A percentile compares a stretch with the other conserved stretches of the same genome.
phyloP scores from a whole-genome alignment of 2,329 filamentous ascomycete species.

The Colletotrichum sp. region DNA sequence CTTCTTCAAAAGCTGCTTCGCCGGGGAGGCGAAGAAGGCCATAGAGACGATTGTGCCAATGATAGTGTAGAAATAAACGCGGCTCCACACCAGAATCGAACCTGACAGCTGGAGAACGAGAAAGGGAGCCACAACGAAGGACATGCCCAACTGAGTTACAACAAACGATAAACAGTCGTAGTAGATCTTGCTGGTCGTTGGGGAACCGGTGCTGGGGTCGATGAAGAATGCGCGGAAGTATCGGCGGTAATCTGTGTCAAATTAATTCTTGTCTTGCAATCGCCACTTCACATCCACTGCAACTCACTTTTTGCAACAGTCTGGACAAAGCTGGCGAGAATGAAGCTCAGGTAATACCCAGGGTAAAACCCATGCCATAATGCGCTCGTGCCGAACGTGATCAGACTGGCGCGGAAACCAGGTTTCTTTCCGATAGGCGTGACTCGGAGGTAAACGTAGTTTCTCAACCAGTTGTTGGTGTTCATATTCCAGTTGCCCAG shows the following conservation, averaged over 20 bases:
- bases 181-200: slow-evolving; percentile 76
- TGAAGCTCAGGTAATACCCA: slow-evolving; percentile 91
- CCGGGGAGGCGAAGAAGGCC: slow-evolving; percentile 81
- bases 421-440: slow-evolving; percentile 96
- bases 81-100: slow-evolving; percentile 78
- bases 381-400: slow-evolving; percentile 92
- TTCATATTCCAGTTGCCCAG: slow-evolving; percentile 98
- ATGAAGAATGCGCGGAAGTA: slow-evolving; percentile 93
- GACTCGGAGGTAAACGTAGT: slow-evolving; percentile 94
- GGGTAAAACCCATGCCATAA: slow-evolving; percentile 99
- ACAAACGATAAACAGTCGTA: slow-evolving; percentile 83
- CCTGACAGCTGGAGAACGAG: slow-evolving; percentile 76
- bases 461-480: slow-evolving; percentile 94
- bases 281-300: neutral
- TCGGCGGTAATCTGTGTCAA: slow-evolving; percentile 77
- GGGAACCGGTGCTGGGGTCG: slow-evolving; percentile 72
- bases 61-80: slow-evolving; percentile 88
- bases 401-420: slow-evolving; percentile 91
- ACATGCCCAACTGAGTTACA: slow-evolving; percentile 81
- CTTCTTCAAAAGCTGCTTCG: slow-evolving; percentile 64
- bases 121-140: slow-evolving; percentile 85
- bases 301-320: slow-evolving; percentile 90
- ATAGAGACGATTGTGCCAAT: slow-evolving; percentile 69
- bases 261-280: slow-evolving; percentile 24
- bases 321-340: slow-evolving; percentile 89